Evolutionary conservation across 1,284 basidiomycete genomes (phyloP), one percentile per base, ranked within the genome.

Genomic region (Leucoagaricus sp.): DNA sequence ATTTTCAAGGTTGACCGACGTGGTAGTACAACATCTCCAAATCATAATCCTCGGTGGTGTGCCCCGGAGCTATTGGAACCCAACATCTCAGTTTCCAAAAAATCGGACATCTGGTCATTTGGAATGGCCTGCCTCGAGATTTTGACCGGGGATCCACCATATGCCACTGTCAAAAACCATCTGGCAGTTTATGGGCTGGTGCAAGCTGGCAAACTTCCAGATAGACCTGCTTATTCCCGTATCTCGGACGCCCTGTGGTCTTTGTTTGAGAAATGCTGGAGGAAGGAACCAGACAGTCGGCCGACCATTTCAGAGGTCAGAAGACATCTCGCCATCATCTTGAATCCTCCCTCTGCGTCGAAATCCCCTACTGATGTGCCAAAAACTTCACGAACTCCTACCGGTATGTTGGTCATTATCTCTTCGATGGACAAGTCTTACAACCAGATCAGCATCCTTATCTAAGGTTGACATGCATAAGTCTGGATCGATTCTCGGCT

Each of bases 91-190:
- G 53, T 66, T 19, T 73, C 74, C n/a, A 72, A 67, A 15, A 53
- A 70, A 38, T 75, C 73, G 5, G 76, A 79, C 60, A 69, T 78
- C 9, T 79, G 78, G 77, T 75, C 74, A 29, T 76, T 77, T 57
- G 76, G 67, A 15, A 78, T 79, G 74, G 64, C 75, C 6, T 75
- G 72, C 55, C 64, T 79, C 21, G 78, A 80, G 60, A 55, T 80
- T 15, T 65, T 78, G 48, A 76, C 74, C 10, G 75, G 75, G 3
- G 65, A 72, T 26, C 64, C 63, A 19, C 76, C 77, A 12, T 78
- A 69, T 61, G 61, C 58, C 25, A 58, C 70, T 31, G 61, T 71
- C 15, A 41, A 57, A 17, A 64, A 67, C 17, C 69, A 74, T 49
- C 62, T 66, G 19, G 62, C 61, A 5, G 69, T 77, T n/a, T 54